Evolutionary conservation across 2,329 filamentous ascomycete species (phyloP).

Genomic region (Cercospora sojina): DNA sequence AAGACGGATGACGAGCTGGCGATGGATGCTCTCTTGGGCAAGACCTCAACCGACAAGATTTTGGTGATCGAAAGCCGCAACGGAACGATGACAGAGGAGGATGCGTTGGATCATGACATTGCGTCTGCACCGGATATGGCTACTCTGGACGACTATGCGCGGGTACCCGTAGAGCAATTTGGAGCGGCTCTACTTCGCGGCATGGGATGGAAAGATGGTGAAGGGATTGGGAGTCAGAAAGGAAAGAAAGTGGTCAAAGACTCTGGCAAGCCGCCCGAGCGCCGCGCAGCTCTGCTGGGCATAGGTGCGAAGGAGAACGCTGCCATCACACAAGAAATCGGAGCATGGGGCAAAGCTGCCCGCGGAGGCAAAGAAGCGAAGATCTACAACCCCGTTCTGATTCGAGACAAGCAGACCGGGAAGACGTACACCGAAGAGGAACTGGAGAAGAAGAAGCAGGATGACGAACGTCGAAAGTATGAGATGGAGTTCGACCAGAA

Average conservation of each 20-base stretch:
- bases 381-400: constrained; percentile 61
- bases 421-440: constrained; percentile 64
- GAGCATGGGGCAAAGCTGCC: constrained; percentile 70
- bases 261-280: constrained; percentile 60
- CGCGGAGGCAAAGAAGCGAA: constrained; percentile 57
- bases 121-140: constrained; percentile 70
- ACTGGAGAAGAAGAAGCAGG: constrained; percentile 46
- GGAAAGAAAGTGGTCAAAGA: constrained; percentile 47
- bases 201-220: constrained; percentile 87
- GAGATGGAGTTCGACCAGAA: constrained; percentile 43
- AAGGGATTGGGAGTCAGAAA: constrained; percentile 56
- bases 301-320: constrained; percentile 81
- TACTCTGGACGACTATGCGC: constrained; percentile 79
- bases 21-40: constrained; percentile 48
- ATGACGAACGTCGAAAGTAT: constrained; percentile 51
- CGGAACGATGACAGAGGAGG: constrained; percentile 35
- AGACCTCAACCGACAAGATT: constrained; percentile 37
- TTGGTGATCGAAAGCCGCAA: constrained; percentile 41
- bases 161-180: constrained; percentile 91
- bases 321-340: constrained; percentile 66
- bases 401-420: constrained; percentile 62
- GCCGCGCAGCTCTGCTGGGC: constrained; percentile 77
- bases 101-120: constrained; percentile 56
- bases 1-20: constrained; percentile 59
- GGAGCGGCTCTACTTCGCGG: constrained; percentile 84